A percentile compares a stretch with the other conserved stretches of the same genome.
Conservation (phyloP, 2,329 filamentous ascomycete genomes). For the Beauveria asiatica region DNA sequence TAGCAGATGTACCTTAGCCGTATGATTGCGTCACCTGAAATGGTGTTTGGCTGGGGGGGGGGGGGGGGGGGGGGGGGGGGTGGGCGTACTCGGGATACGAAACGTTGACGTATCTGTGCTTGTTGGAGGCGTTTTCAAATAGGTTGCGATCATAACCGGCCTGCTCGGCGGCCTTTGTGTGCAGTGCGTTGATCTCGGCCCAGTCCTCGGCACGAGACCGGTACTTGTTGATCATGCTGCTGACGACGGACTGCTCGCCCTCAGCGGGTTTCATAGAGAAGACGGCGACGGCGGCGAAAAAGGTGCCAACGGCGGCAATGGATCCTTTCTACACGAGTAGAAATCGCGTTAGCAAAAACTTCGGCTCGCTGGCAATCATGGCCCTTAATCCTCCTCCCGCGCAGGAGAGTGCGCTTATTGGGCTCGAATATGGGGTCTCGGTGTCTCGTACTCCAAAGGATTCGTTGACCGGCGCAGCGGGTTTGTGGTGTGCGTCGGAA, state of each 20-base stretch:
- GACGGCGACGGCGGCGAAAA: slow-evolving; percentile 24
- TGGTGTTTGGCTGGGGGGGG: background rate
- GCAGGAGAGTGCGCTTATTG: background rate
- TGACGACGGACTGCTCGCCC: slow-evolving; percentile 40
- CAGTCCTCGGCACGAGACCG: slow-evolving; percentile 39
- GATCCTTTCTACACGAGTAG: slow-evolving; percentile 35
- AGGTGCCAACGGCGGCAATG: slow-evolving; percentile 29
- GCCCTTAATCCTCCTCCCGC: background rate
- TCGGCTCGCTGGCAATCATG: background rate
- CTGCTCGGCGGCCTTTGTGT: slow-evolving; percentile 44
- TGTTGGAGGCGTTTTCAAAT: slow-evolving; percentile 35
- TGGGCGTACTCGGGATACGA: slow-evolving; percentile 48
- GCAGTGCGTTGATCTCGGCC: slow-evolving; percentile 44
- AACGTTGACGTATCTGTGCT: slow-evolving; percentile 41
- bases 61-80: slow-evolving; percentile 13
- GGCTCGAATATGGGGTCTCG: background rate
- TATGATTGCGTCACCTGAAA: background rate
- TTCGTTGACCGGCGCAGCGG: slow-evolving; percentile 40
- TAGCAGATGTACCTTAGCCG: slow-evolving; percentile 11
- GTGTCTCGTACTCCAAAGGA: slow-evolving; percentile 44
- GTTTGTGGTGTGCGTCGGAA: slow-evolving; percentile 43
- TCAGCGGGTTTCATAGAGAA: slow-evolving; percentile 39
- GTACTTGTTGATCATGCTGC: slow-evolving; percentile 38
- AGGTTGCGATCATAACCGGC: slow-evolving; percentile 50
- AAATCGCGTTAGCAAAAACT: slow-evolving; percentile 4